Conservation (phyloP, 352 stramenopile genomes). For the Globisporangium radiosum region DNA sequence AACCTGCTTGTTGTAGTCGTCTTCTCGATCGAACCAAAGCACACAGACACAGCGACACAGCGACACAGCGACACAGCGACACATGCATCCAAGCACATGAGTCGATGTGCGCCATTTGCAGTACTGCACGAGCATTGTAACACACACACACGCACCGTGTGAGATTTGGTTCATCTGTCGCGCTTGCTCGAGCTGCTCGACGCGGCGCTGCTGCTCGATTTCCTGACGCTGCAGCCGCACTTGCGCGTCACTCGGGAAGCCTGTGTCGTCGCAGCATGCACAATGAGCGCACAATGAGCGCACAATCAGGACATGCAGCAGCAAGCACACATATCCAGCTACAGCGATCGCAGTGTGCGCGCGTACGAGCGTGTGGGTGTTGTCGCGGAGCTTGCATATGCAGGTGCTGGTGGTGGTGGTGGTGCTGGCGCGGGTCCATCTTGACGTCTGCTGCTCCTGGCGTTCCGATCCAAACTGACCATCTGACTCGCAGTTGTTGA, state of each 20-base stretch:
- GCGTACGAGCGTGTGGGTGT: background rate
- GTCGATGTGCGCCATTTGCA: background rate
- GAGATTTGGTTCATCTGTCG: slow-evolving; percentile 39
- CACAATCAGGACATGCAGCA: no score
- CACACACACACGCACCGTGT: slow-evolving; percentile 13
- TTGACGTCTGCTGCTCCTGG: background rate
- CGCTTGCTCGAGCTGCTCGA: slow-evolving; percentile 33
- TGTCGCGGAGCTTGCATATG: background rate
- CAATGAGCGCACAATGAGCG: background rate
- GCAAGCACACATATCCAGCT: no score
- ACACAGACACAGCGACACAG: no score
- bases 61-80: background rate
- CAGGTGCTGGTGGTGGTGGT: background rate
- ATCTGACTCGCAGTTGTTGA: slow-evolving; percentile 7
- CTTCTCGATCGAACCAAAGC: slow-evolving; percentile 6
- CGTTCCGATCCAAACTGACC: background rate
- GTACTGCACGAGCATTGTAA: background rate
- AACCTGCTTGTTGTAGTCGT: slow-evolving; percentile 47
- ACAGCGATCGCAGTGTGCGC: no score
- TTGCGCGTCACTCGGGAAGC: slow-evolving; percentile 10
- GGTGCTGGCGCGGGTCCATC: slow-evolving; percentile 11
- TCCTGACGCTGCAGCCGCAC: slow-evolving; percentile 23
- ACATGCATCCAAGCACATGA: no score
- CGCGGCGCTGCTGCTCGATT: slow-evolving; percentile 22
- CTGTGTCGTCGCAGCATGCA: slow-evolving; percentile 1